Evolutionary conservation across 495 filamentous ascomycete species (phyloP).

Genomic region (Podospora bellae-mahoneyi): DNA sequence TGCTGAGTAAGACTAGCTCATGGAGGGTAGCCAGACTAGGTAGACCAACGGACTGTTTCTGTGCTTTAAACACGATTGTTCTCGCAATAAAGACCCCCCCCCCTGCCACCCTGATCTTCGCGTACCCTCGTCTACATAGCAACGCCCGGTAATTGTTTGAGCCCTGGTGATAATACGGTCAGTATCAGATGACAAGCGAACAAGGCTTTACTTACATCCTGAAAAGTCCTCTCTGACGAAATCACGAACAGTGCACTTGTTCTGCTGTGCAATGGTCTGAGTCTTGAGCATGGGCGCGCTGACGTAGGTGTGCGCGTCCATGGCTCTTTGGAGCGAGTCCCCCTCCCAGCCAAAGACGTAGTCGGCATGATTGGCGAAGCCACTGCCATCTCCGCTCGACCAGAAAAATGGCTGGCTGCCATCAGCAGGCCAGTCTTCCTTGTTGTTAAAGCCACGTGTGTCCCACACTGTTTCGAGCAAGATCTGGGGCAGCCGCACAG

Average conservation of each 20-base stretch:
- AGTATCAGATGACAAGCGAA: not conserved
- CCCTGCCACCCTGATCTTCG: not conserved
- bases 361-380: constrained; percentile 43
- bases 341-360: constrained; percentile 47
- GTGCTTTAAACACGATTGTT: too few species aligned
- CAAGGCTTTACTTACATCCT: constrained; percentile 28
- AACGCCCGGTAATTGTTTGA: not conserved
- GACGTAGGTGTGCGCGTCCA: constrained; percentile 40
- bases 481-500: constrained; percentile 37
- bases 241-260: constrained; percentile 35
- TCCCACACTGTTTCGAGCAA: constrained; percentile 43
- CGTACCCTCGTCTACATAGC: not conserved
- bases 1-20: too few species aligned
- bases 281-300: constrained; percentile 38
- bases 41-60: too few species aligned
- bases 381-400: constrained; percentile 40
- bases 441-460: constrained; percentile 39
- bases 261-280: constrained; percentile 38
- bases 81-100: too few species aligned
- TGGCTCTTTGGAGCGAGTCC: constrained; percentile 38
- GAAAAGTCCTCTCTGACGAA: constrained; percentile 39
- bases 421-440: constrained; percentile 39
- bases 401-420: constrained; percentile 42
- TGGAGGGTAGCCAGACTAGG: too few species aligned
- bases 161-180: not conserved